Percentiles rank a stretch among this genome's conserved stretches.
These are phyloP conservation scores for Kazachstania taianensis DNA, from an alignment of 805 yeast species.

Conservation along the genomic window DNA sequence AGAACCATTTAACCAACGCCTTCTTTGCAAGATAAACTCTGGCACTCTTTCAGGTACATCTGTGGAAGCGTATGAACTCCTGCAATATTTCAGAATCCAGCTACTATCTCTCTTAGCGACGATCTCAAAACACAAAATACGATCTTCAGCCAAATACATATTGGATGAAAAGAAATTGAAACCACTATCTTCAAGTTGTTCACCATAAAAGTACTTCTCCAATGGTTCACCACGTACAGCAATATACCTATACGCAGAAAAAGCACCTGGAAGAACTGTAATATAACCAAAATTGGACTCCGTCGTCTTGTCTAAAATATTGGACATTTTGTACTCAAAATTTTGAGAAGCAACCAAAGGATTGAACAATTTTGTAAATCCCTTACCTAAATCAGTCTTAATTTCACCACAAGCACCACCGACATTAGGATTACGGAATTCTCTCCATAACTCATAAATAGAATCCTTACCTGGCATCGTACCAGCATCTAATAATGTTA, in stretches of 20 bases:
- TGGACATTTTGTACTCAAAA: constrained; percentile 92
- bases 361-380: constrained; percentile 47
- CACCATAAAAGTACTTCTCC: constrained; percentile 87
- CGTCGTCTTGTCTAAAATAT: constrained; percentile 89
- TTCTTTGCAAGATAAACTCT: constrained; percentile 81
- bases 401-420: constrained; percentile 99
- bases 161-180: constrained; percentile 86
- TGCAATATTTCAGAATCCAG: constrained; percentile 79
- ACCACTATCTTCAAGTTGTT: constrained; percentile 54
- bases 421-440: constrained; percentile 66
- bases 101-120: constrained; percentile 70
- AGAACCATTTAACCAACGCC: constrained; percentile 96
- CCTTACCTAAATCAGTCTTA: constrained; percentile 68
- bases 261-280: constrained; percentile 92
- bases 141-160: constrained; percentile 95
- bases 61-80: constrained; percentile 82
- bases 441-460: constrained; percentile 80
- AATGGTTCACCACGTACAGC: constrained; percentile 82
- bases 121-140: constrained; percentile 88
- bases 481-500: constrained; percentile 86
- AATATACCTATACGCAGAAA: constrained; percentile 81
- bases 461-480: constrained; percentile 82
- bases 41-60: constrained; percentile 88
- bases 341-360: constrained; percentile 95
- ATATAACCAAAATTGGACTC: constrained; percentile 93